These are phyloP conservation scores for Fagopyrum homotropicum DNA, from an alignment of 148 eudicot genomes.

Conservation along the genomic window DNA sequence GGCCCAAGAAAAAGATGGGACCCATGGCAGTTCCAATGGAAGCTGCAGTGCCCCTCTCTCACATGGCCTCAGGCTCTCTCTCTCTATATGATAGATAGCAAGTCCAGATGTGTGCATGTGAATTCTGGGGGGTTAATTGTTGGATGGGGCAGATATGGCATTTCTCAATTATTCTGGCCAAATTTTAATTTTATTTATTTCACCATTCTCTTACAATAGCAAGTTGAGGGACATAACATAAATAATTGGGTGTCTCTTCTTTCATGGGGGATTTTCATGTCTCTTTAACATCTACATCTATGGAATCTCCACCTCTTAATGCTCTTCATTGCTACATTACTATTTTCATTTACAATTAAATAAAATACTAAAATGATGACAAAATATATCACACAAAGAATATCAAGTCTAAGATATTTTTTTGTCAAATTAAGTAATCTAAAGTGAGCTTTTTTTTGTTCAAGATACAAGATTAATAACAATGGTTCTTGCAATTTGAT, in stretches of 20 bases:
- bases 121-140: neutral
- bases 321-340: too few species aligned
- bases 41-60: neutral
- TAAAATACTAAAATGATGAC: too few species aligned
- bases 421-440: too few species aligned
- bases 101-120: constrained; percentile 10
- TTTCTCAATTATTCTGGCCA: neutral
- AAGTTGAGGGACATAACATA: neutral
- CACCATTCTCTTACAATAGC: neutral
- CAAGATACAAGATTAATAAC: too few species aligned
- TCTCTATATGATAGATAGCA: neutral
- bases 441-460: too few species aligned
- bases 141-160: neutral
- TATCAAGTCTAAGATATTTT: too few species aligned
- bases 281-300: neutral
- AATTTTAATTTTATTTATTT: neutral
- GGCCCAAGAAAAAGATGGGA: neutral
- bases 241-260: neutral
- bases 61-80: neutral
- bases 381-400: neutral
- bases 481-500: too few species aligned
- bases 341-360: too few species aligned
- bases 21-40: neutral
- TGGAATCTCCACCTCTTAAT: neutral
- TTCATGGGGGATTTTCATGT: neutral